Evolutionary conservation across 1,284 basidiomycete species (phyloP).

Genomic region (Volvariella surrecta): DNA sequence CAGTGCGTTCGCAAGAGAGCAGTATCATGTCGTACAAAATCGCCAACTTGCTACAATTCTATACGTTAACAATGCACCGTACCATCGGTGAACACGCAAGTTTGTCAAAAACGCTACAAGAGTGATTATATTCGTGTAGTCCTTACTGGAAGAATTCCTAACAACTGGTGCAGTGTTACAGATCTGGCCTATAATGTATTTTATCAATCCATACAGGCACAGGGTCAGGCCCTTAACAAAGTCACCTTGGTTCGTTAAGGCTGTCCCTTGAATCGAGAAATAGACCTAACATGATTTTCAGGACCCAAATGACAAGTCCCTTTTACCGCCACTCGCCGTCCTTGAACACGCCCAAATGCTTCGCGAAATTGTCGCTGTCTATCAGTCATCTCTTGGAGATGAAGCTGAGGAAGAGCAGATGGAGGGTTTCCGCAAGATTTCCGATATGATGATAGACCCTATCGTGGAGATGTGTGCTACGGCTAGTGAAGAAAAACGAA

Average conservation of each 20-base stretch:
- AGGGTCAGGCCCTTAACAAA: slow-evolving; percentile 68
- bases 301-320: slow-evolving; percentile 68
- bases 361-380: slow-evolving; percentile 83
- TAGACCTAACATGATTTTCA: slow-evolving; percentile 19
- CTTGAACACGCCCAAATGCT: slow-evolving; percentile 79
- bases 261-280: neutral
- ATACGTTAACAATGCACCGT: slow-evolving; percentile 84
- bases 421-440: slow-evolving; percentile 58
- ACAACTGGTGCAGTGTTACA: slow-evolving; percentile 51
- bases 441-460: slow-evolving; percentile 80
- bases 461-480: slow-evolving; percentile 68
- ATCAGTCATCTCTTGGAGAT: slow-evolving; percentile 69
- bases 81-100: slow-evolving; percentile 82
- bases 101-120: slow-evolving; percentile 70
- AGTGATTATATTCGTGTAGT: slow-evolving; percentile 42
- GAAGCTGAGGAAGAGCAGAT: slow-evolving; percentile 40
- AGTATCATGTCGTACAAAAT: slow-evolving; percentile 89
- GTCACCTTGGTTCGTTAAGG: slow-evolving; percentile 54
- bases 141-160: neutral
- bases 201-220: slow-evolving; percentile 77
- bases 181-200: slow-evolving; percentile 77
- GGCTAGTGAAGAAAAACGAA: slow-evolving; percentile 61
- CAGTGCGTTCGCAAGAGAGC: slow-evolving; percentile 87
- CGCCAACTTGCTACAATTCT: slow-evolving; percentile 92
- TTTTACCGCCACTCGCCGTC: slow-evolving; percentile 71